Base-by-base conservation (phyloP, 2,329 filamentous ascomycete species). In the Xylaria sp. region DNA sequence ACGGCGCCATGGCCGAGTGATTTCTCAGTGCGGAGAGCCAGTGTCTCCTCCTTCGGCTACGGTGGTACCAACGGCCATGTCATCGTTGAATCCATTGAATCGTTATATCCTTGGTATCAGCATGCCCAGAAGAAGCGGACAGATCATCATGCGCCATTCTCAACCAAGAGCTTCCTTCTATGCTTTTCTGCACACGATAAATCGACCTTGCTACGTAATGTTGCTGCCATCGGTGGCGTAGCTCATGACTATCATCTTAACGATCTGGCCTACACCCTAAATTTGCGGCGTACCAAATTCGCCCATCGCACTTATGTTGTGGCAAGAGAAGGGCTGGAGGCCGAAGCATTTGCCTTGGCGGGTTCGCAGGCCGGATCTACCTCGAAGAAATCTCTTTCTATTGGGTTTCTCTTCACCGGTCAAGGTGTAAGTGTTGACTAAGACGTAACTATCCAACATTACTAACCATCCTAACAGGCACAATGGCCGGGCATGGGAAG, bases 401-500 rank as follows among this genome's bases (percentile, higher is more conserved):
- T 64, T 13, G 64, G 61, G 1, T 67, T 67, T 21, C 63, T 72
- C 0, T 73, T 73, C 55, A 71, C 71, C 13, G 71, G 71, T 13
- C 71, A 73, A 25, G 72, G 72, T 8, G 60, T 63, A 27, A 44
- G 60, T 53, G 19, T 8, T 6, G 1, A 17, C 15, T 10, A 15
- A 35, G 11, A 9, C 9, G 2, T 4, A 8, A 27, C 10, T 48
- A 29, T 13, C 11, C 1, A 35, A 6, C 4, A 11, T 23, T 56
- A n/a, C 58, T 58, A 38, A 19, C 17, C 1, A 11, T 37, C 13
- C 13, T 19, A 4, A 27, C 13, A 63, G 33, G 69, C 72, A 4
- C 72, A 74, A 60, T 74, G 72, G 71, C 38, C 56, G 9, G 62
- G 64, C 9, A 74, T 74, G 72, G 72, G 69, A 3, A 60, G 40